These are phyloP conservation scores for Pelargonium cotyledonis DNA, from an alignment of 441 rosid species.

Conservation along the genomic window DNA sequence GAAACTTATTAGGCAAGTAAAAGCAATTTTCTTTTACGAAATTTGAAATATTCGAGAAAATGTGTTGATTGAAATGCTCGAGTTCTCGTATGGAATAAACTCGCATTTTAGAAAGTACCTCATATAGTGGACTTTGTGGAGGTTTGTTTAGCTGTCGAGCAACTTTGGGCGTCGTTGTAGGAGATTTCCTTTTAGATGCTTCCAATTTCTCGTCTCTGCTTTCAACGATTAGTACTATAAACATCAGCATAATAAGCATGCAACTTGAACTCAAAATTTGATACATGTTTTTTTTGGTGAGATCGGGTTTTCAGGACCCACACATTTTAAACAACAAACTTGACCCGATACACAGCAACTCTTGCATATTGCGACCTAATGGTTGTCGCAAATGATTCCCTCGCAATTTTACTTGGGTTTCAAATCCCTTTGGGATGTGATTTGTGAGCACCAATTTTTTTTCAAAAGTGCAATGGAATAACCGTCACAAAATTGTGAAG, in stretches of 20 bases:
- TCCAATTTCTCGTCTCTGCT: slow-evolving; percentile 53
- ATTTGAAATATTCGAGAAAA: background rate
- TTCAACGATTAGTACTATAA: slow-evolving; percentile 21
- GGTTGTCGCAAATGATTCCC: too few species aligned
- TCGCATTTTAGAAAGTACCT: slow-evolving; percentile 41
- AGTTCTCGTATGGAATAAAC: slow-evolving; percentile 5
- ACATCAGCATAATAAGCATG: slow-evolving; percentile 6
- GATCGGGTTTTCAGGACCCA: too few species aligned
- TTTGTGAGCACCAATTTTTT: too few species aligned
- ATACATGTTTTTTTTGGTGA: background rate
- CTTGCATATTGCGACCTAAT: too few species aligned
- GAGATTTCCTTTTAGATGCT: slow-evolving; percentile 70
- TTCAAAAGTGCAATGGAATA: too few species aligned
- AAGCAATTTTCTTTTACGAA: too few species aligned
- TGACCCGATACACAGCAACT: too few species aligned
- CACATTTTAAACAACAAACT: too few species aligned
- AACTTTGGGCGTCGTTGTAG: slow-evolving; percentile 47
- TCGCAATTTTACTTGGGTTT: too few species aligned
- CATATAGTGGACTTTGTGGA: slow-evolving; percentile 54
- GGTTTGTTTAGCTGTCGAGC: slow-evolving; percentile 69
- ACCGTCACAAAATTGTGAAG: too few species aligned
- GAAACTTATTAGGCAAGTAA: background rate
- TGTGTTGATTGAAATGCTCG: background rate
- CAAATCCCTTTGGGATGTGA: too few species aligned
- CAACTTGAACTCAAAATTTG: background rate